These are phyloP conservation scores for Phytophthora podocarpi DNA, from an alignment of 352 stramenopile genomes.

Conservation along the genomic window DNA sequence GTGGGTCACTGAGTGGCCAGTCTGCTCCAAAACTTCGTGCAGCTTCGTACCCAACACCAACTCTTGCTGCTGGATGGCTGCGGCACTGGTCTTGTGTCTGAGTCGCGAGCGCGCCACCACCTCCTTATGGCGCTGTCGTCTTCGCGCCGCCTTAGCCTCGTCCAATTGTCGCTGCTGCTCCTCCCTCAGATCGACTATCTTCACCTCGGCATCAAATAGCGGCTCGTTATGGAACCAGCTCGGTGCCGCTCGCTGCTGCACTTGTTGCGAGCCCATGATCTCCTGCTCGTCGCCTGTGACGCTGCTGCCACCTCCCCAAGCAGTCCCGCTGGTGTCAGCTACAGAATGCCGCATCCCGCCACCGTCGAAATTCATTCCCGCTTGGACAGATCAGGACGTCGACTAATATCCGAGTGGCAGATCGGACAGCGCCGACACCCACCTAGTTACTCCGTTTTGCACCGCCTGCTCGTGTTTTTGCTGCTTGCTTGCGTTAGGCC, in stretches of 20 bases:
- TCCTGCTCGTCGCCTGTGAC: background rate
- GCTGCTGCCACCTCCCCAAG: background rate
- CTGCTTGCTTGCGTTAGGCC: slow-evolving; percentile 26
- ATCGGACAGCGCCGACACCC: background rate
- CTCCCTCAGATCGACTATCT: slow-evolving; percentile 21
- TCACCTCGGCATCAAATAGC: slow-evolving; percentile 32
- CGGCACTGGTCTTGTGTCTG: slow-evolving; percentile 28
- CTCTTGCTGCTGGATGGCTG: slow-evolving; percentile 39
- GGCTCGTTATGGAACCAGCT: slow-evolving; percentile 26
- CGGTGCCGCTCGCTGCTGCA: background rate
- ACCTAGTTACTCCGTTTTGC: slow-evolving; percentile 18
- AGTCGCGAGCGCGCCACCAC: slow-evolving; percentile 42
- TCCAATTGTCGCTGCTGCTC: slow-evolving; percentile 22
- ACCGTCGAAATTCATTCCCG: slow-evolving; percentile 12
- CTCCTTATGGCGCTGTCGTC: slow-evolving; percentile 39
- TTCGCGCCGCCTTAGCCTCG: slow-evolving; percentile 32
- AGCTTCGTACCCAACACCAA: slow-evolving; percentile 26
- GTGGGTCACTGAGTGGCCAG: slow-evolving; percentile 17
- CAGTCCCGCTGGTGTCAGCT: slow-evolving; percentile 6
- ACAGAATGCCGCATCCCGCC: too few relatives aligned
- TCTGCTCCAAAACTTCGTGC: slow-evolving; percentile 31
- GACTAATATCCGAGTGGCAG: slow-evolving; percentile 30
- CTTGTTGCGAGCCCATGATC: background rate
- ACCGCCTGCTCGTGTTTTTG: slow-evolving; percentile 29
- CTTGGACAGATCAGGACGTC: slow-evolving; percentile 16